Evolutionary conservation across 2,329 filamentous ascomycete species (phyloP).

Genomic region (Fusarium dlaminii): DNA sequence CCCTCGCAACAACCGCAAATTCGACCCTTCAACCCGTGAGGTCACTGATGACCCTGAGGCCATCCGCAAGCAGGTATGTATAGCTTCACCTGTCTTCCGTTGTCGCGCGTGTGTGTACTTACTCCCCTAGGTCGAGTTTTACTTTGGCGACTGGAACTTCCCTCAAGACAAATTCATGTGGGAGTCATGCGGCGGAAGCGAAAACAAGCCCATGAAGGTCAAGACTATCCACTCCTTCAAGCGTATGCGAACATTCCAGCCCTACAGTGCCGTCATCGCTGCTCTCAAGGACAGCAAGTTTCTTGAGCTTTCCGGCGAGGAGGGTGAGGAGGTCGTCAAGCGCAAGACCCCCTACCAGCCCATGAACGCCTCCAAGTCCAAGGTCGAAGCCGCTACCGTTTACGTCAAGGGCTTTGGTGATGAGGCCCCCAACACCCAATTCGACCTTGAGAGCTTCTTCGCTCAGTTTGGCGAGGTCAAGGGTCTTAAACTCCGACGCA

Average conservation of each 20-base stretch:
- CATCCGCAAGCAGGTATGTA: constrained; percentile 81
- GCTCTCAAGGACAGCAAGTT: constrained; percentile 81
- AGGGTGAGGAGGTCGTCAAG: constrained; percentile 75
- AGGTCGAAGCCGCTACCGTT: constrained; percentile 77
- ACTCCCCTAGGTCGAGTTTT: constrained; percentile 82
- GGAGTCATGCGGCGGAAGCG: constrained; percentile 76
- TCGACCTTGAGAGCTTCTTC: constrained; percentile 95
- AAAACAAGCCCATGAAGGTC: constrained; percentile 84
- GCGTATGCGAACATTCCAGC: constrained; percentile 95
- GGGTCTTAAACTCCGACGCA: constrained; percentile 86
- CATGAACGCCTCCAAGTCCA: constrained; percentile 66
- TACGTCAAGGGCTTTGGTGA: constrained; percentile 96
- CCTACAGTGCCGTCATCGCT: constrained; percentile 82
- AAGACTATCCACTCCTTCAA: constrained; percentile 86
- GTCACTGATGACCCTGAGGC: constrained; percentile 80
- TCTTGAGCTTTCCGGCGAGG: constrained; percentile 77
- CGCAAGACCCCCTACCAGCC: constrained; percentile 79
- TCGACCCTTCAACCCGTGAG: constrained; percentile 71
- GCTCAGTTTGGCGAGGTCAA: constrained; percentile 80
- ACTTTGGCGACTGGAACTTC: constrained; percentile 93
- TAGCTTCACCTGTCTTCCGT: not conserved
- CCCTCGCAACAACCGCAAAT: constrained; percentile 70
- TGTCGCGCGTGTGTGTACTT: not conserved
- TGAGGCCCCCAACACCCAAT: constrained; percentile 84
- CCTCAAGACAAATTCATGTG: constrained; percentile 89